Evolutionary conservation across 1,139 yeast species (phyloP).

Genomic region (Magnusiomyces paraingens): DNA sequence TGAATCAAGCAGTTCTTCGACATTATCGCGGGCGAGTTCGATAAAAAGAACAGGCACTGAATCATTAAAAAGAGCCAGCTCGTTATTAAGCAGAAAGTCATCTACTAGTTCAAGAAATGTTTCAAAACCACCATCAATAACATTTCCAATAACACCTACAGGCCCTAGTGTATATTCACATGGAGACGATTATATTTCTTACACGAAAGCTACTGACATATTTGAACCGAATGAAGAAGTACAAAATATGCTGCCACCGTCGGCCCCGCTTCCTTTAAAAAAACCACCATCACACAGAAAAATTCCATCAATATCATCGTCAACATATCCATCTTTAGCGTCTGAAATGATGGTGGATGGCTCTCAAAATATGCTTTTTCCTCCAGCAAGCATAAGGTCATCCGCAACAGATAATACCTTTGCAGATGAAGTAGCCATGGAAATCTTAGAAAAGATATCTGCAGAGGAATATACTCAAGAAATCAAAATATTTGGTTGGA

Average conservation of each 20-base stretch:
- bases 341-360: no score
- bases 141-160: background rate
- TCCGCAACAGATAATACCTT: background rate
- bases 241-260: background rate
- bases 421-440: slow-evolving; percentile 35
- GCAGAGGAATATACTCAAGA: slow-evolving; percentile 27
- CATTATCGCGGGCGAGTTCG: no score
- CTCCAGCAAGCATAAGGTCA: background rate
- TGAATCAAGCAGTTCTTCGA: no score
- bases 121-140: background rate
- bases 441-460: slow-evolving; percentile 29
- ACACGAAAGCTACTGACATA: background rate
- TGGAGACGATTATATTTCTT: background rate
- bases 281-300: background rate
- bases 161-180: background rate
- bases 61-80: background rate
- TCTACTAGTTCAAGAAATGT: background rate
- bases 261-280: background rate
- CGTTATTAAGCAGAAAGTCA: slow-evolving; percentile 1
- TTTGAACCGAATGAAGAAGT: background rate
- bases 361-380: background rate
- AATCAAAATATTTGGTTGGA: slow-evolving; percentile 14
- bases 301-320: background rate
- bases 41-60: no score
- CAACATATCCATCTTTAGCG: background rate